Percentiles rank a stretch among this genome's conserved stretches.
phyloP scores from a whole-genome alignment of 805 yeast species.

The Cyberlindnera xylosilytica region DNA sequence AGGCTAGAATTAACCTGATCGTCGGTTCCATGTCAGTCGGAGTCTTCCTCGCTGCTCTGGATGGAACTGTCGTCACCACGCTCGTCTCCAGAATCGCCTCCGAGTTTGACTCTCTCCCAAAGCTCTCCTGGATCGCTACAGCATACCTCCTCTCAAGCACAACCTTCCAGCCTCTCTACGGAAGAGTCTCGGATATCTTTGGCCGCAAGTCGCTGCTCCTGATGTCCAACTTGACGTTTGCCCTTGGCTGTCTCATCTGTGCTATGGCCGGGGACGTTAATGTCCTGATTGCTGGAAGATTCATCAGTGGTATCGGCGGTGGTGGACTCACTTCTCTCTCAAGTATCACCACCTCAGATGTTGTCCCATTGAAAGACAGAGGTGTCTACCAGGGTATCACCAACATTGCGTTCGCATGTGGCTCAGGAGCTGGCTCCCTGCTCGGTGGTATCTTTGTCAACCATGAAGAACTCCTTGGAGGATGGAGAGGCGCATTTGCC shows the following conservation, averaged over 20 bases:
- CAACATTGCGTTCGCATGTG: constrained; percentile 72
- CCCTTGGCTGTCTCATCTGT: constrained; percentile 56
- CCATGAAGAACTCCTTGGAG: constrained; percentile 36
- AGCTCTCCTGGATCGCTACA: constrained; percentile 72
- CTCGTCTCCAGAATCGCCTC: constrained; percentile 63
- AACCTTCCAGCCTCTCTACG: constrained; percentile 71
- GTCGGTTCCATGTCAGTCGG: constrained; percentile 42
- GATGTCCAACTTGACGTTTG: constrained; percentile 52
- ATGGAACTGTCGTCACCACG: constrained; percentile 66
- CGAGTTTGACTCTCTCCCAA: constrained; percentile 60
- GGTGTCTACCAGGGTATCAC: constrained; percentile 83
- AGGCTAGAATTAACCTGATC: constrained; percentile 29
- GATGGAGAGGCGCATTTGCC: constrained; percentile 50
- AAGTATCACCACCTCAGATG: constrained; percentile 73
- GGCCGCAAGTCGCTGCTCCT: constrained; percentile 57
- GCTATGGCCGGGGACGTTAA: constrained; percentile 45
- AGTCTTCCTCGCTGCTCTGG: constrained; percentile 61
- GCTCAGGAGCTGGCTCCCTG: constrained; percentile 71
- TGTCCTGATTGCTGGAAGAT: constrained; percentile 51
- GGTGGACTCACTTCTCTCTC: constrained; percentile 78
- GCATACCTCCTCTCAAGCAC: constrained; percentile 66
- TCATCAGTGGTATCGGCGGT: constrained; percentile 85
- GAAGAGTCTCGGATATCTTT: constrained; percentile 68
- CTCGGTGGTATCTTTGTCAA: constrained; percentile 50
- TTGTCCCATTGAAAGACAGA: constrained; percentile 72